These are phyloP conservation scores for Dysphania ambrosioides DNA, from an alignment of 148 eudicot species.

Conservation along the genomic window DNA sequence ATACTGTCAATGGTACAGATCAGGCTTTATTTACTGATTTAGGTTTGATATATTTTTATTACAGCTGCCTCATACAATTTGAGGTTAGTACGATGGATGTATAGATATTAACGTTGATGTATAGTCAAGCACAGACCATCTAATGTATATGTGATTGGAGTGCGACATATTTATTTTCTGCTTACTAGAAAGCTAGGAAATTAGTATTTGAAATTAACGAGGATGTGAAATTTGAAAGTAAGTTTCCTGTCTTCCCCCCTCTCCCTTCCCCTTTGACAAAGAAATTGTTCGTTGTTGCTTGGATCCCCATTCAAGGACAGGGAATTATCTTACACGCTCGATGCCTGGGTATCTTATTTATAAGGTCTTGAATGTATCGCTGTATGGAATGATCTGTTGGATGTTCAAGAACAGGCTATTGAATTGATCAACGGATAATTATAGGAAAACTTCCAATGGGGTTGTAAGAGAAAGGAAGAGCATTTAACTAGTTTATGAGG, in stretches of 20 bases:
- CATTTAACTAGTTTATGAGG: not conserved
- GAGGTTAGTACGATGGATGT: not conserved
- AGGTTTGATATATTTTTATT: not conserved
- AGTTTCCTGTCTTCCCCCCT: not conserved
- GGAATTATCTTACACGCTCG: not conserved
- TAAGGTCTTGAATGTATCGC: not conserved
- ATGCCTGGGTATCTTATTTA: not conserved
- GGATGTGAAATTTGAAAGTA: not conserved
- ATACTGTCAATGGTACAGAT: not conserved
- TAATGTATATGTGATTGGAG: not conserved
- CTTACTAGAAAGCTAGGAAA: not conserved
- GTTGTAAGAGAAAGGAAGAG: too few species aligned
- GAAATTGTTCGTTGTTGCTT: too few species aligned
- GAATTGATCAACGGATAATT: not conserved
- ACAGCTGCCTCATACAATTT: not conserved
- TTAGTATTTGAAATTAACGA: not conserved
- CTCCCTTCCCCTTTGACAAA: not conserved
- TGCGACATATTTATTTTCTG: not conserved
- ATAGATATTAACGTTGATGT: not conserved
- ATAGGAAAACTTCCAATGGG: not conserved
- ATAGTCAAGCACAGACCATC: not conserved
- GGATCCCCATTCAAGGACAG: too few species aligned
- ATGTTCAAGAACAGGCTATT: not conserved
- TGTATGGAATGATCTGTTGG: not conserved
- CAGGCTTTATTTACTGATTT: not conserved